Evolutionary conservation across 2,329 filamentous ascomycete genomes (phyloP).

Genomic region (Septoria petroselini): DNA sequence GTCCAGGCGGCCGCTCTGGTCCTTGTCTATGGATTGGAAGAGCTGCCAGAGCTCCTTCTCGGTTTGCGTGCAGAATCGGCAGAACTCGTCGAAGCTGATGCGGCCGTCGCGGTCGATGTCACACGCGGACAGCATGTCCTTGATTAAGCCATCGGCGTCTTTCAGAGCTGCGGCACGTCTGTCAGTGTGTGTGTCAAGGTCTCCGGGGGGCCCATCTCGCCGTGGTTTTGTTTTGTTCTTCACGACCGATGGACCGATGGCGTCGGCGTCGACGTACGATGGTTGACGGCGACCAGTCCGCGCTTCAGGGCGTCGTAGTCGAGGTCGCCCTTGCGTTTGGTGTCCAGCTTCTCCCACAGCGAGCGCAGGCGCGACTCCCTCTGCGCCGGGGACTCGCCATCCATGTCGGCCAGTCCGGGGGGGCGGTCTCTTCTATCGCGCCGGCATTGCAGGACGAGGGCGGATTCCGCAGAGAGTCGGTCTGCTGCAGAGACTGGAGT

Average conservation of each 20-base stretch:
- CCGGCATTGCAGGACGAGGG: slow-evolving; percentile 9
- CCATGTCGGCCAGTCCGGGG: slow-evolving; percentile 49
- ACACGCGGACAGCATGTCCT: slow-evolving; percentile 74
- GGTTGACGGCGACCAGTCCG: slow-evolving; percentile 83
- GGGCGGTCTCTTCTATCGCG: slow-evolving; percentile 28
- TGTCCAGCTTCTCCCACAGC: slow-evolving; percentile 81
- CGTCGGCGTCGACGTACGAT: slow-evolving; percentile 61
- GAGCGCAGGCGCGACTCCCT: slow-evolving; percentile 77
- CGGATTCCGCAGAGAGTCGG: too few relatives aligned
- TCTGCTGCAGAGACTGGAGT: too few relatives aligned
- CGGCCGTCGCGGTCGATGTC: slow-evolving; percentile 84
- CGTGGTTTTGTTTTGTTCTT: too few relatives aligned
- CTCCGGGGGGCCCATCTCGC: too few relatives aligned
- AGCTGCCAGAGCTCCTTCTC: slow-evolving; percentile 78
- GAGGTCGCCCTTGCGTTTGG: slow-evolving; percentile 70
- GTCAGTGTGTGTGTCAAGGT: too few relatives aligned
- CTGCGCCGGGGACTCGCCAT: slow-evolving; percentile 72
- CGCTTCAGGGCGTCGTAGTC: slow-evolving; percentile 81
- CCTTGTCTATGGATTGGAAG: slow-evolving; percentile 81
- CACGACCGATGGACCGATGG: neutral
- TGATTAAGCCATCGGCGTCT: slow-evolving; percentile 83
- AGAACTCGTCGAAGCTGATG: slow-evolving; percentile 93
- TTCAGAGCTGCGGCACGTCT: slow-evolving; percentile 63
- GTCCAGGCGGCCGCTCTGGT: slow-evolving; percentile 81
- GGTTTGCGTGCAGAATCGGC: slow-evolving; percentile 78